Conservation (phyloP, 805 yeast genomes). For the Lipomyces sp. region DNA sequence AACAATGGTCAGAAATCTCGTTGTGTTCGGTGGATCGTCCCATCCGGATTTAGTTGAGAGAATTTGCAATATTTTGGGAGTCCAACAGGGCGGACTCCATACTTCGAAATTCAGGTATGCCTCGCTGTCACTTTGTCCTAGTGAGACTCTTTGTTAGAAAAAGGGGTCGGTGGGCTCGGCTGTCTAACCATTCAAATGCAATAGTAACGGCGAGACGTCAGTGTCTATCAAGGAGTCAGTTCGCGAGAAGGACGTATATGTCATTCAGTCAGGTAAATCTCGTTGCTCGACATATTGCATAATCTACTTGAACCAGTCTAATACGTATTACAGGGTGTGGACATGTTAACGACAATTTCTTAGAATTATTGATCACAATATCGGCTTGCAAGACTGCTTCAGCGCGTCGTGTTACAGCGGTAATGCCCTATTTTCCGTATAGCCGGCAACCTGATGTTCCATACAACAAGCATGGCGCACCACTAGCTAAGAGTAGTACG, state of each 20-base stretch:
- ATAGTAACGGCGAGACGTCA: constrained; percentile 90
- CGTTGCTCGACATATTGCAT: not conserved
- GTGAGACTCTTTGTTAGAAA: not conserved
- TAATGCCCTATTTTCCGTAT: constrained; percentile 91
- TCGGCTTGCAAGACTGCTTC: constrained; percentile 94
- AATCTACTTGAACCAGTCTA: not conserved
- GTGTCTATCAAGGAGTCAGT: constrained; percentile 86
- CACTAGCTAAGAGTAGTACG: constrained; percentile 50
- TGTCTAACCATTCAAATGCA: not conserved
- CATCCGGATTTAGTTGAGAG: constrained; percentile 77
- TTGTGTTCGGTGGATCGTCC: constrained; percentile 88
- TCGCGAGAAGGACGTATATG: constrained; percentile 93
- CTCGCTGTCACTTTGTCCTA: not conserved
- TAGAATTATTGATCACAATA: constrained; percentile 80
- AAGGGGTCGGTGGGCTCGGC: not conserved
- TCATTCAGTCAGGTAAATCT: constrained; percentile 62
- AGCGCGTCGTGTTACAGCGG: constrained; percentile 87
- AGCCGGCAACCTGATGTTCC: constrained; percentile 96
- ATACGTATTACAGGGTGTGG: constrained; percentile 62
- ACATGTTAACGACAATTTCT: constrained; percentile 81
- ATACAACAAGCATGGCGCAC: constrained; percentile 76
- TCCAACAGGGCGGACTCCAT: constrained; percentile 69
- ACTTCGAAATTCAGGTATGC: constrained; percentile 50
- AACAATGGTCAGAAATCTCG: constrained; percentile 71
- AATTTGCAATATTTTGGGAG: constrained; percentile 78